A percentile compares a stretch with the other conserved stretches of the same genome.
Evolutionary conservation across 2,329 filamentous ascomycete genomes (phyloP).

Genomic region (Diaporthe vaccinii): DNA sequence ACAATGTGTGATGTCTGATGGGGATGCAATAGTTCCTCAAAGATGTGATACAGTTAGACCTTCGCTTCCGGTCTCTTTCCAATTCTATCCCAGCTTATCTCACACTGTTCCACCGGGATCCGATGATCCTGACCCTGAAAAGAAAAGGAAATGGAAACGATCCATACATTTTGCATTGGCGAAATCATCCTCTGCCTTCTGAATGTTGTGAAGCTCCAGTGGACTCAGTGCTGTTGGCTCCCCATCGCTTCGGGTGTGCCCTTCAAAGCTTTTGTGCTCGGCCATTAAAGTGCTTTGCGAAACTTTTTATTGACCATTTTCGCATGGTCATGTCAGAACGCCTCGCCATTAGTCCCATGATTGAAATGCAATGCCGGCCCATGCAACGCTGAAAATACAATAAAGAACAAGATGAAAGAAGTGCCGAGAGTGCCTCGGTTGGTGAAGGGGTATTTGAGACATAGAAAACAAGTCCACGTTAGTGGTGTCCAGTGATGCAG

Average conservation of each 20-base stretch:
- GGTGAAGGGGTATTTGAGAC: conserved; percentile 31
- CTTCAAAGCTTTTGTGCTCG: conserved; percentile 23
- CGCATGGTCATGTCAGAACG: conserved; percentile 28
- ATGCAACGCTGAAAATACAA: conserved; percentile 35
- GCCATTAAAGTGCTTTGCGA: conserved; percentile 5
- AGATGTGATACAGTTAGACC: conserved; percentile 3
- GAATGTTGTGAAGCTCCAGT: not conserved
- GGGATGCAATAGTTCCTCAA: not conserved
- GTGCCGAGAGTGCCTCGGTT: conserved; percentile 12
- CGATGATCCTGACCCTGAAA: not conserved
- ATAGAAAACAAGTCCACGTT: conserved; percentile 33
- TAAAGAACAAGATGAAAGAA: conserved; percentile 31
- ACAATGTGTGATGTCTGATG: not conserved
- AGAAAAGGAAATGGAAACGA: not conserved
- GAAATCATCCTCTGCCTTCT: not conserved
- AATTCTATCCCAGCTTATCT: conserved; percentile 3
- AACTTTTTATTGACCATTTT: conserved; percentile 20
- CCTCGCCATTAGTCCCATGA: conserved; percentile 27
- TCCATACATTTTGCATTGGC: not conserved
- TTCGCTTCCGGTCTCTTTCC: not conserved
- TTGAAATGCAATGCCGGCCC: conserved; percentile 34
- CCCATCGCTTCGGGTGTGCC: not conserved
- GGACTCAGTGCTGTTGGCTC: conserved; percentile 12
- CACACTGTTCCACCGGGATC: not conserved
- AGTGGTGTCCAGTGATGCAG: conserved; percentile 30